Conservation (phyloP, 225 moss, liverwort and hornwort genomes). For the Takakia lepidozioides region DNA sequence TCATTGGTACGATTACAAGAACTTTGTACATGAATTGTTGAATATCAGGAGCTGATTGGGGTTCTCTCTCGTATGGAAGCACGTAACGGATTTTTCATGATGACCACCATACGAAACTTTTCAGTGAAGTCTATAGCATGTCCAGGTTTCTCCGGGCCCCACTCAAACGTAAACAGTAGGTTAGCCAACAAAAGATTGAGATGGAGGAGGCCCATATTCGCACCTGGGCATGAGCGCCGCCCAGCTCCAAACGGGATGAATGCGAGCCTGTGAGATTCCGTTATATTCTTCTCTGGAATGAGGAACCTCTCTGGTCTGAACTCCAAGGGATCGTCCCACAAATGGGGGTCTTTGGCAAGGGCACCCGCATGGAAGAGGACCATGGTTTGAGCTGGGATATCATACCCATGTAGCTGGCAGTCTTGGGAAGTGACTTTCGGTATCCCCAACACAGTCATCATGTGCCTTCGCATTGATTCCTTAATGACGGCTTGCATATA, state of each 20-base stretch:
- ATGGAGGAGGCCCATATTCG: constrained; percentile 30
- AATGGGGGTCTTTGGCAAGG: constrained; percentile 16
- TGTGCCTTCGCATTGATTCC: constrained; percentile 40
- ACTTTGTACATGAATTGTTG: no score
- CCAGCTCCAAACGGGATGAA: constrained; percentile 37
- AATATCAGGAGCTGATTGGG: no score
- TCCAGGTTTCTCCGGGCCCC: constrained; percentile 13
- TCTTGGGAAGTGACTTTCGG: constrained; percentile 21
- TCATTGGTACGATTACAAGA: no score
- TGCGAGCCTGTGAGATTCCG: not conserved
- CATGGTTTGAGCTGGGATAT: constrained; percentile 31
- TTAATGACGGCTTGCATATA: constrained; percentile 27
- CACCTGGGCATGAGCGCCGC: constrained; percentile 27
- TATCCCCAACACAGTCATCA: constrained; percentile 39
- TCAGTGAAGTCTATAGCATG: constrained; percentile 25
- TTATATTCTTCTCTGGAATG: not conserved
- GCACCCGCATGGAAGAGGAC: constrained; percentile 35
- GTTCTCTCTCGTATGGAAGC: constrained; percentile 20
- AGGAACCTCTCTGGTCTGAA: constrained; percentile 32
- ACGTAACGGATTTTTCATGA: constrained; percentile 27
- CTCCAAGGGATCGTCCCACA: constrained; percentile 21
- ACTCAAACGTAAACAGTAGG: constrained; percentile 27
- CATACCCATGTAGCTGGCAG: constrained; percentile 24
- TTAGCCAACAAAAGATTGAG: constrained; percentile 31
- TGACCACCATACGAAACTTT: constrained; percentile 39